These are phyloP conservation scores for Amanita subjunquillea DNA, from an alignment of 768 basidiomycete species.

Conservation along the genomic window DNA sequence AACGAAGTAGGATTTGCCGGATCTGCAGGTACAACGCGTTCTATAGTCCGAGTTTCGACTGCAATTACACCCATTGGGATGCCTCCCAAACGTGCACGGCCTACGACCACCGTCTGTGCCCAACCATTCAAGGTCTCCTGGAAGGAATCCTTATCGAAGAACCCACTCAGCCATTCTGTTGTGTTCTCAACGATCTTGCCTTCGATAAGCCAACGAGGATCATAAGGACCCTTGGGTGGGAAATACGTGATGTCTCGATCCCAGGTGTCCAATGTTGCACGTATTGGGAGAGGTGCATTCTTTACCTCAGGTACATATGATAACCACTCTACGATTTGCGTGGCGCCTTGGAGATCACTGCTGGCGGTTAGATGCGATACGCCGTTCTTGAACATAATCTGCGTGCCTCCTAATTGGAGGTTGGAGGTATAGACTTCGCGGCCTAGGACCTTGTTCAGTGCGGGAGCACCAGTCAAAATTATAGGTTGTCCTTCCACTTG, in stretches of 20 bases:
- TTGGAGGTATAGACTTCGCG: conserved; percentile 99
- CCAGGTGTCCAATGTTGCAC: conserved; percentile 68
- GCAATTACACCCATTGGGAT: conserved; percentile 98
- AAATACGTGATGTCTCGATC: conserved; percentile 86
- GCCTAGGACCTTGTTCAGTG: conserved; percentile 97
- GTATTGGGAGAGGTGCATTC: conserved; percentile 71
- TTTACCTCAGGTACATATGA: conserved; percentile 86
- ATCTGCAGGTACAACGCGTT: conserved; percentile 93
- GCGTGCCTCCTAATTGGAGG: conserved; percentile 97
- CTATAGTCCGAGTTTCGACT: conserved; percentile 95
- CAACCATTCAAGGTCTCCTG: conserved; percentile 98
- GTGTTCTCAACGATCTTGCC: conserved; percentile 84
- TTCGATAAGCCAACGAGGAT: conserved; percentile 96
- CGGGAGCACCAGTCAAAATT: conserved; percentile 94
- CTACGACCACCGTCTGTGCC: conserved; percentile 98
- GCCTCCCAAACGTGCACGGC: conserved; percentile 91
- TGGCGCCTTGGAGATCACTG: conserved; percentile 93
- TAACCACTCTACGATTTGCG: conserved; percentile 89
- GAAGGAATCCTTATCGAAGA: conserved; percentile 97
- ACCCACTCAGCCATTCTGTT: conserved; percentile 73
- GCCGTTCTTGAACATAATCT: conserved; percentile 99
- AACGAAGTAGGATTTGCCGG: conserved; percentile 95
- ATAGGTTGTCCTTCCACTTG: conserved; percentile 99
- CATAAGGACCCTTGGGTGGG: conserved; percentile 91
- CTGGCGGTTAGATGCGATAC: conserved; percentile 93